A percentile compares a stretch with the other conserved stretches of the same genome.
Evolutionary conservation across 441 rosid species (phyloP).

Genomic region (Sinapis alba): DNA sequence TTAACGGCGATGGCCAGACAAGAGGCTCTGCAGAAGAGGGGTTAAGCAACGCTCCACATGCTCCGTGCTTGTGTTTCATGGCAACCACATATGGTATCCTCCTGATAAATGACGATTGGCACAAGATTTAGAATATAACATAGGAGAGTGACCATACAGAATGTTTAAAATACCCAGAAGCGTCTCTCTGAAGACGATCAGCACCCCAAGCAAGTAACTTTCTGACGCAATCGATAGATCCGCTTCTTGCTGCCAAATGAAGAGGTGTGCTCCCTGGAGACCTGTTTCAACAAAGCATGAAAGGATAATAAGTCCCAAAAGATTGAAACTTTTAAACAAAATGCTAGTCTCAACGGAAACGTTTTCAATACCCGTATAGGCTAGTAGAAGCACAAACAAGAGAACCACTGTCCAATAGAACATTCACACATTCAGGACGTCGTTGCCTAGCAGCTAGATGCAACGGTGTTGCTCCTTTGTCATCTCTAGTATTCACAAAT

Average conservation of each 20-base stretch:
- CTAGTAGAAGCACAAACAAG: slow-evolving; percentile 62
- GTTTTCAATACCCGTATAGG: slow-evolving; percentile 49
- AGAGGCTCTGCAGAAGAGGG: slow-evolving; percentile 97
- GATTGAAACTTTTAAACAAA: neutral
- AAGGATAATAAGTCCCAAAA: neutral
- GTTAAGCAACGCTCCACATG: slow-evolving; percentile 86
- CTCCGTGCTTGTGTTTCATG: slow-evolving; percentile 70
- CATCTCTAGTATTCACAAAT: slow-evolving; percentile 64
- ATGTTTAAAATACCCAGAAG: slow-evolving; percentile 72
- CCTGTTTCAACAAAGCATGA: slow-evolving; percentile 46
- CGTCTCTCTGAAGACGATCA: slow-evolving; percentile 92
- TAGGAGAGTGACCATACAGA: neutral
- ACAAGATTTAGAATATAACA: too few species aligned
- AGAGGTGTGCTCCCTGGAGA: slow-evolving; percentile 94
- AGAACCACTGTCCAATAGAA: slow-evolving; percentile 55
- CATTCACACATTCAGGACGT: slow-evolving; percentile 56
- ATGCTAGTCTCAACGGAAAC: neutral
- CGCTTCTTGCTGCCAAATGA: slow-evolving; percentile 96
- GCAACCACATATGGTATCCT: slow-evolving; percentile 91
- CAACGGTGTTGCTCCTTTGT: slow-evolving; percentile 60
- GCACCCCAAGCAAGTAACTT: slow-evolving; percentile 98
- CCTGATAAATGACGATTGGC: too few species aligned
- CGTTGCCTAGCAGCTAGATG: slow-evolving; percentile 62
- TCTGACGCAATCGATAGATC: slow-evolving; percentile 92
- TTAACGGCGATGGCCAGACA: slow-evolving; percentile 97